A percentile compares a stretch with the other conserved stretches of the same genome.
Conservation (phyloP, 2,329 filamentous ascomycete genomes). For the Grosmannia serpens region DNA sequence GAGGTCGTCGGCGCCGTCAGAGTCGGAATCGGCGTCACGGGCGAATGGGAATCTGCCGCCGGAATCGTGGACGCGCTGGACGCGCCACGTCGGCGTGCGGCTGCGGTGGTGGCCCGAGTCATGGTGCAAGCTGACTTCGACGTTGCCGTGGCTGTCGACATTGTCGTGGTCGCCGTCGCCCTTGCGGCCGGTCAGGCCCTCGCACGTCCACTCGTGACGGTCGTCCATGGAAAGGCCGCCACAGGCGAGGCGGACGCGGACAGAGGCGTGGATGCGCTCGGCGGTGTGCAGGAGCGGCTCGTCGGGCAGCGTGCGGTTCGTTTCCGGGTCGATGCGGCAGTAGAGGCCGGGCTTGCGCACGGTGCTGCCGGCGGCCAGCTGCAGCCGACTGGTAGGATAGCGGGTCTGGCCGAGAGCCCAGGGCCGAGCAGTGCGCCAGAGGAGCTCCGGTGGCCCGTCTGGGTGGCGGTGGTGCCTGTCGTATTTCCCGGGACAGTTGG, state of each 20-base stretch:
- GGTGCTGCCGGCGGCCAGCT: conserved; percentile 16
- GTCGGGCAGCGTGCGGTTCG: conserved; percentile 20
- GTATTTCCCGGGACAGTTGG: conserved; percentile 17
- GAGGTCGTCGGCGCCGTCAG: conserved; percentile 1
- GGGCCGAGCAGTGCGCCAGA: conserved; percentile 16
- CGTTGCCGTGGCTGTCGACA: not conserved
- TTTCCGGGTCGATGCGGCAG: conserved; percentile 24
- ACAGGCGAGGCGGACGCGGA: conserved; percentile 18
- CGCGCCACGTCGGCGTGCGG: not conserved
- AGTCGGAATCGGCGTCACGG: too few species aligned
- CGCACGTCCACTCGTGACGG: conserved; percentile 17
- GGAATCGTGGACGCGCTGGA: not conserved
- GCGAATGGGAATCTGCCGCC: too few species aligned
- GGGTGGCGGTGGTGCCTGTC: conserved; percentile 11
- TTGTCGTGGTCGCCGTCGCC: not conserved
- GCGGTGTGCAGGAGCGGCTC: conserved; percentile 24
- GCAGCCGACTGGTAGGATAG: conserved; percentile 15
- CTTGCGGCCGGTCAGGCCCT: conserved; percentile 13
- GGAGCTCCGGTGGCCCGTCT: conserved; percentile 1
- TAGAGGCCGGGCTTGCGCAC: conserved; percentile 24
- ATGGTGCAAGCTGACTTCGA: not conserved
- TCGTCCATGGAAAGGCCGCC: conserved; percentile 23
- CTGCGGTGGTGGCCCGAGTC: not conserved
- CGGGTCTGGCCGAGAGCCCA: conserved; percentile 20
- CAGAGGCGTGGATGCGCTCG: conserved; percentile 24